Evolutionary conservation across 2,329 filamentous ascomycete species (phyloP).

Genomic region (Incumbomyces delicatus): DNA sequence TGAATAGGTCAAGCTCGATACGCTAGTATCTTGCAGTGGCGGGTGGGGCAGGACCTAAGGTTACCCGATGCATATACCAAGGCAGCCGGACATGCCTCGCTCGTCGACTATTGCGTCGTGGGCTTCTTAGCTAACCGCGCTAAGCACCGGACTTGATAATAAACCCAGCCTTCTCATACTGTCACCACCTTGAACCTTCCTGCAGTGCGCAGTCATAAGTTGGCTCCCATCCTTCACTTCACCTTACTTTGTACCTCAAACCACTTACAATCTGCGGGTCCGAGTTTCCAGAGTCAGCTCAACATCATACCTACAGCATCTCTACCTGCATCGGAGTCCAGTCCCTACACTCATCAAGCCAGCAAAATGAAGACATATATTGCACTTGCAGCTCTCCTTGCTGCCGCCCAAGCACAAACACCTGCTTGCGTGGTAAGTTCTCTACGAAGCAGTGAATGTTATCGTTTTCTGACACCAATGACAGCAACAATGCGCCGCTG

Average conservation of each 20-base stretch:
- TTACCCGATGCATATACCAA: no score
- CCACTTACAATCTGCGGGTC: background rate
- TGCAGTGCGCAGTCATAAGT: background rate
- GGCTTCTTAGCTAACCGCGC: no score
- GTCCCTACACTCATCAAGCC: no score
- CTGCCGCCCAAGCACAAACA: conserved; percentile 2
- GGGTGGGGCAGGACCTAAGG: no score
- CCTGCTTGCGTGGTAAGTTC: conserved; percentile 5
- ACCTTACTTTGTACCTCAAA: no score
- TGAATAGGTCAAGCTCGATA: no score
- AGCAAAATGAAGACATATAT: conserved; percentile 7
- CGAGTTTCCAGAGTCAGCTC: background rate
- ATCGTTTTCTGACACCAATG: conserved; percentile 11
- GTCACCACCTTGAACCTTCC: background rate
- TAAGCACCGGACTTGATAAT: no score
- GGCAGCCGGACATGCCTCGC: no score
- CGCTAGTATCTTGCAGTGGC: no score
- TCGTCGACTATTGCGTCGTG: no score
- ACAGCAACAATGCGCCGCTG: conserved; percentile 36
- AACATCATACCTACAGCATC: background rate
- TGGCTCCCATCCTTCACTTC: background rate
- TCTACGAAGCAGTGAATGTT: conserved; percentile 23
- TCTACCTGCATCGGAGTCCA: background rate
- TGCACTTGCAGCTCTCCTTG: conserved; percentile 1
- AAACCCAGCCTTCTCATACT: background rate